phyloP scores from a whole-genome alignment of 164 flowering plant genomes.

The Dillenia turbinata region DNA sequence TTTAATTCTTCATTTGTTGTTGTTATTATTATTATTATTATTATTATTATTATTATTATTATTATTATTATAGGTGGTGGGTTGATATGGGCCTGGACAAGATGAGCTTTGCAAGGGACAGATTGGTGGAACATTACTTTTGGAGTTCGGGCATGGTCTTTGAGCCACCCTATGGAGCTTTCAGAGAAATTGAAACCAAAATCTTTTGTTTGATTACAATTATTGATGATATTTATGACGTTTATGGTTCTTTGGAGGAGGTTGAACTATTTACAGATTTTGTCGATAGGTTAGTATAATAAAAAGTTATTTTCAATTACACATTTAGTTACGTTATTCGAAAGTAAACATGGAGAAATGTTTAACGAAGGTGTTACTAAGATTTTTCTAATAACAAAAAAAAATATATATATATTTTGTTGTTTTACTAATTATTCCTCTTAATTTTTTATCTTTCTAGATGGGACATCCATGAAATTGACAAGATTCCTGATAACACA shows the following conservation, averaged over 20 bases:
- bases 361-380: no score
- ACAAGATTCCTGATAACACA: constrained; percentile 34
- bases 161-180: constrained; percentile 18
- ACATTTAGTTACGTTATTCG: no score
- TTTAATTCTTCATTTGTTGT: not conserved
- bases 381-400: no score
- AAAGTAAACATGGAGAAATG: no score
- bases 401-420: no score
- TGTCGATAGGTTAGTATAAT: constrained; percentile 19
- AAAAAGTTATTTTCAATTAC: not conserved
- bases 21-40: no score
- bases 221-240: constrained; percentile 42
- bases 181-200: constrained; percentile 33
- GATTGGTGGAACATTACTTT: constrained; percentile 41
- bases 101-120: constrained; percentile 31
- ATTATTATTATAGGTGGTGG: constrained; percentile 74
- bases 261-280: constrained; percentile 34
- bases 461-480: constrained; percentile 40
- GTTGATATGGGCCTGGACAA: constrained; percentile 19
- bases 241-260: constrained; percentile 38
- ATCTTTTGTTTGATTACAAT: constrained; percentile 20
- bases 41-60: no score
- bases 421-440: not conserved
- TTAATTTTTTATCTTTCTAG: constrained; percentile 15
- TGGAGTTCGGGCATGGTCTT: constrained; percentile 28